Conservation (phyloP, 1,139 yeast genomes). For the Kodamaea derodonti region DNA sequence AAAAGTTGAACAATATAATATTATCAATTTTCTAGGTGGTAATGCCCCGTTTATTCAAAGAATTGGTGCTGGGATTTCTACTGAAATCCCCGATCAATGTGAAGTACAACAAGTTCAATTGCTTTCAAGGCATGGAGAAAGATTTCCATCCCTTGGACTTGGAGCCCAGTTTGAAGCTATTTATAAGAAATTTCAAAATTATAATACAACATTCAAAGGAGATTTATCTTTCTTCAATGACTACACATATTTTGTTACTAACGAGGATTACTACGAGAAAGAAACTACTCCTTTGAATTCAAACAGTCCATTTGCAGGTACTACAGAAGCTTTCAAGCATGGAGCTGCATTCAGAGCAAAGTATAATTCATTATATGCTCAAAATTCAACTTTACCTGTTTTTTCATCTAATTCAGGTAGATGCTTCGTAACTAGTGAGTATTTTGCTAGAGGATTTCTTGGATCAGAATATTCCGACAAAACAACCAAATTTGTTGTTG, state of each 20-base stretch:
- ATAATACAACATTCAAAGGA: slow-evolving; percentile 26
- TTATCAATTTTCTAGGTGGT: slow-evolving; percentile 43
- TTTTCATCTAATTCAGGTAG: slow-evolving; percentile 17
- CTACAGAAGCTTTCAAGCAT: slow-evolving; percentile 13
- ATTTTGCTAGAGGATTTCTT: slow-evolving; percentile 21
- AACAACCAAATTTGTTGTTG: slow-evolving; percentile 13
- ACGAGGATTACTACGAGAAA: slow-evolving; percentile 13
- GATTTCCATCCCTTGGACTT: slow-evolving; percentile 44
- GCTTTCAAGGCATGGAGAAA: slow-evolving; percentile 66
- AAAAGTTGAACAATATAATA: slow-evolving; percentile 35
- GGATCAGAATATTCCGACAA: slow-evolving; percentile 19
- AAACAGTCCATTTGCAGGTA: slow-evolving; percentile 24
- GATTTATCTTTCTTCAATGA: slow-evolving; percentile 29
- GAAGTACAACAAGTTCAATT: slow-evolving; percentile 59
- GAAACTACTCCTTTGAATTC: slow-evolving; percentile 29
- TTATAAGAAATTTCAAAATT: slow-evolving; percentile 17
- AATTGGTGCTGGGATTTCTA: slow-evolving; percentile 44
- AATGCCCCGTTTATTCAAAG: slow-evolving; percentile 45
- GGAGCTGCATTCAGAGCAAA: slow-evolving; percentile 15
- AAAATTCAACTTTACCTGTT: slow-evolving; percentile 13
- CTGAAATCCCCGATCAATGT: slow-evolving; percentile 48
- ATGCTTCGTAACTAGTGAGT: slow-evolving; percentile 13
- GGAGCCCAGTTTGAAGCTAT: slow-evolving; percentile 14
- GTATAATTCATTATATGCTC: slow-evolving; percentile 15
- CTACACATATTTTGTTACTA: slow-evolving; percentile 28